These are phyloP conservation scores for Imleria badia DNA, from an alignment of 768 basidiomycete species.

Conservation along the genomic window DNA sequence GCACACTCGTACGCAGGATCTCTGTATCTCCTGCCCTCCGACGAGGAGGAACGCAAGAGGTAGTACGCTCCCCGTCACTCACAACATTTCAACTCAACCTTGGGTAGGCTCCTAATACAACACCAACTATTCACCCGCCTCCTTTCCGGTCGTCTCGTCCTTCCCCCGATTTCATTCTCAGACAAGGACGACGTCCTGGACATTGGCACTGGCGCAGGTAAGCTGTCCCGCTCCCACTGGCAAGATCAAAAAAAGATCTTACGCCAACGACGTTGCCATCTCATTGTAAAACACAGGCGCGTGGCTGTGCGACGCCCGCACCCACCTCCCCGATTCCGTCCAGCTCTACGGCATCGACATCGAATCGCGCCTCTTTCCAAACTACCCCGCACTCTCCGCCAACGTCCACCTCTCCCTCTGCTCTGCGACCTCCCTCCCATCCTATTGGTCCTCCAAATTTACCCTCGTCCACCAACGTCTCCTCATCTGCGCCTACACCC, in stretches of 20 bases:
- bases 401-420: constrained; percentile 23
- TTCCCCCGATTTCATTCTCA: constrained; percentile 16
- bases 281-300: constrained; percentile 18
- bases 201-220: constrained; percentile 24
- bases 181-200: constrained; percentile 24
- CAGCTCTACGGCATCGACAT: constrained; percentile 29
- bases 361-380: constrained; percentile 22
- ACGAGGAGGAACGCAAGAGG: constrained; percentile 28
- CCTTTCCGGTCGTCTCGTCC: constrained; percentile 22
- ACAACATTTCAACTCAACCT: neutral
- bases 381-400: neutral
- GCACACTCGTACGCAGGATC: constrained; percentile 22
- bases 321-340: constrained; percentile 14
- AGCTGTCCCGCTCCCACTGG: neutral
- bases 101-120: constrained; percentile 11
- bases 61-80: constrained; percentile 5
- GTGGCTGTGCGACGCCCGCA: constrained; percentile 23
- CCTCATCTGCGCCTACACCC: constrained; percentile 29
- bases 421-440: constrained; percentile 29
- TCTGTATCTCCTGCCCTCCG: constrained; percentile 25
- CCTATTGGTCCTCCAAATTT: constrained; percentile 32
- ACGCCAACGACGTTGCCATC: no score
- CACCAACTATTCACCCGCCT: constrained; percentile 20
- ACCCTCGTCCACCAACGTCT: constrained; percentile 34
- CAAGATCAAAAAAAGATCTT: neutral